Evolutionary conservation across 2,329 filamentous ascomycete species (phyloP), one percentile per base, ranked within the genome.

Genomic region (Paracamarosporium sp.): DNA sequence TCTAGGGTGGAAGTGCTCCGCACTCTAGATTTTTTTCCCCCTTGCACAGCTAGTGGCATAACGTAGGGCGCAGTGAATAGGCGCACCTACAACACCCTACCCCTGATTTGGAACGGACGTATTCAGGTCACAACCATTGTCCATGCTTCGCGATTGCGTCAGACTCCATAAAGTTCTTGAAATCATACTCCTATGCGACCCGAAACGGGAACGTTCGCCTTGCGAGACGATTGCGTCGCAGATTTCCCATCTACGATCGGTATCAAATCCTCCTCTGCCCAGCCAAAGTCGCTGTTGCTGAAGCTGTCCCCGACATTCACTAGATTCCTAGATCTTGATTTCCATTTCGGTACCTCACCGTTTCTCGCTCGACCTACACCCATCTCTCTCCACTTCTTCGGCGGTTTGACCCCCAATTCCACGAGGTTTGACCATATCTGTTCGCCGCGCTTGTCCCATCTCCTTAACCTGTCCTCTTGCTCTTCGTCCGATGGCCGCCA

Each of bases 401-500:
- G 81, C n/a, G 85, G 85, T 63, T 85, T 82, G 56, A 86, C 77
- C 2, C 86, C 86, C 62, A 77, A 64, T 65, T 79, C 78, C 4
- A 79, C 79, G 67, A 82, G 69, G 41, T 80, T 78, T 5, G 71
- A 66, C 81, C 81, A 83, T 60, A 83, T 82, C 67, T 70, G 74
- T 64, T 81, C 78, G 3, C 81, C 81, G 4, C 81, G 67, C 46
- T 77, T 78, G 55, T 82, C 79, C 81, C 81, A 83, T 27, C 81
- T 66, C 54, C 67, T 57, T 63, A 77, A 67, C 35, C 80, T 69
- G 6, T 78, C 75, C 25, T 81, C 79, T 15, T 75, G 66, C 57
- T 83, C 80, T 36, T 79, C 76, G 46, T 82, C 70, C 7, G 73
- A 81, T 3, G 91, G 88, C 67, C 78, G 78, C 89, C 91, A 95